phyloP scores from a whole-genome alignment of 208 protist species.

The Acanthamoeba quina region DNA sequence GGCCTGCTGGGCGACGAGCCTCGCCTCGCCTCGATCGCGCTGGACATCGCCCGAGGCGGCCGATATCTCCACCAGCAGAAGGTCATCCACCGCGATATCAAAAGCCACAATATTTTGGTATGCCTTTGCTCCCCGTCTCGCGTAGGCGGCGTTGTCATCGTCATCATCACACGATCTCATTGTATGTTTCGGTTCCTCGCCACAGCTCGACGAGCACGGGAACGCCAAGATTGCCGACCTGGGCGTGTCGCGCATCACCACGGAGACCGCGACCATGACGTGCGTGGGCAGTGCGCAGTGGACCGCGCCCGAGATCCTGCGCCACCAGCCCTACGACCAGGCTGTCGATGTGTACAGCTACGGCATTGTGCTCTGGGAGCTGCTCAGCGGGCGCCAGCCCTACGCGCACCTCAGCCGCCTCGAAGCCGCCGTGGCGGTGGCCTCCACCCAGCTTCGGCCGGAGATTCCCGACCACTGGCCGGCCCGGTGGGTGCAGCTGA shows the following conservation, averaged over 20 bases:
- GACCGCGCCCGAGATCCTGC: conserved; percentile 4
- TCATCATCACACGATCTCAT: neutral
- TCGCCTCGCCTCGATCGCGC: neutral
- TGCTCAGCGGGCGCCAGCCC: conserved; percentile 2
- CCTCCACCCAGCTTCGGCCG: neutral
- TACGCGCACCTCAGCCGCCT: conserved; percentile 27
- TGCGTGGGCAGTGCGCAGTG: conserved; percentile 17
- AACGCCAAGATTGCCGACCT: neutral
- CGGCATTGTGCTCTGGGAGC: conserved; percentile 21
- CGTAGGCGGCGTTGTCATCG: too few relatives aligned
- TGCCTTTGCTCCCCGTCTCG: neutral
- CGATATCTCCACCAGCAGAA: conserved; percentile 3
- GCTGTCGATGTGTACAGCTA: conserved; percentile 1
- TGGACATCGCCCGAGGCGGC: neutral
- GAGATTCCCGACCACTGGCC: conserved; percentile 26
- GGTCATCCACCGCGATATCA: conserved; percentile 3
- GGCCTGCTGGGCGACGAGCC: neutral
- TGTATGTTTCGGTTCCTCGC: neutral
- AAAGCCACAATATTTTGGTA: conserved; percentile 21
- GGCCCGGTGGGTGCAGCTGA: conserved; percentile 1
- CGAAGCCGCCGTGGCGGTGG: conserved; percentile 21
- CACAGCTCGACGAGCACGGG: neutral
- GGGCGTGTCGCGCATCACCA: conserved; percentile 6
- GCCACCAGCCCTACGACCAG: neutral
- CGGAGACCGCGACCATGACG: conserved; percentile 1